A percentile compares a stretch with the other conserved stretches of the same genome.
phyloP scores from a whole-genome alignment of 257 asterid genomes.

The Sherardia arvensis region DNA sequence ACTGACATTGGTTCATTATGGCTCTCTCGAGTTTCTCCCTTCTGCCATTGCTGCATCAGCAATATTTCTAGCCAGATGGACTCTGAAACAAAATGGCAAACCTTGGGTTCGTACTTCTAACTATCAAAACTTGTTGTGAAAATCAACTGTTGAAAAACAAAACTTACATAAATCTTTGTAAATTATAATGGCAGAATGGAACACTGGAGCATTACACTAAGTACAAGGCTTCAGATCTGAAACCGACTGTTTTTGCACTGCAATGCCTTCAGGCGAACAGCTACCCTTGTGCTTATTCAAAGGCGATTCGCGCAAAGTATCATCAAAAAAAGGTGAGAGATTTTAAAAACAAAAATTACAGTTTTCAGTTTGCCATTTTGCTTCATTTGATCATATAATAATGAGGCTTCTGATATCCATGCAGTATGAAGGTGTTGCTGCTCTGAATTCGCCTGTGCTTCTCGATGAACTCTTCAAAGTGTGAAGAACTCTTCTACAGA shows the following conservation, averaged over 20 bases:
- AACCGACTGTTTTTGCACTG: constrained; percentile 41
- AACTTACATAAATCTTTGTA: constrained; percentile 14
- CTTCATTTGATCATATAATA: background rate
- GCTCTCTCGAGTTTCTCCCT: constrained; percentile 64
- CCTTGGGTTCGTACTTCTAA: constrained; percentile 64
- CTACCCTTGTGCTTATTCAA: constrained; percentile 23
- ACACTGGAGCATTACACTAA: constrained; percentile 26
- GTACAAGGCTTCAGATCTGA: constrained; percentile 33
- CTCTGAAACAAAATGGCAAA: constrained; percentile 59
- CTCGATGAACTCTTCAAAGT: constrained; percentile 4
- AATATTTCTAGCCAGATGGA: constrained; percentile 20
- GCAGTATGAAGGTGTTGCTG: constrained; percentile 10
- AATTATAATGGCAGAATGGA: constrained; percentile 16
- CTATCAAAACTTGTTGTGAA: constrained; percentile 1
- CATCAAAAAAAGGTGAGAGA: constrained; percentile 48
- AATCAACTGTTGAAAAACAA: background rate
- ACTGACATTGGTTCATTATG: constrained; percentile 55
- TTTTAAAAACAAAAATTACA: background rate
- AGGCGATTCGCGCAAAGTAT: constrained; percentile 63
- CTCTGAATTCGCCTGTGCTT: constrained; percentile 4
- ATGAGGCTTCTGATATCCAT: background rate
- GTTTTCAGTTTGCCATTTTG: background rate
- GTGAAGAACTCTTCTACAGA: background rate
- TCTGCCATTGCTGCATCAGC: constrained; percentile 85
- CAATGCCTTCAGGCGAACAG: constrained; percentile 51